These are phyloP conservation scores for Sugiyamaella marilandica DNA, from an alignment of 805 yeast species.

Conservation along the genomic window DNA sequence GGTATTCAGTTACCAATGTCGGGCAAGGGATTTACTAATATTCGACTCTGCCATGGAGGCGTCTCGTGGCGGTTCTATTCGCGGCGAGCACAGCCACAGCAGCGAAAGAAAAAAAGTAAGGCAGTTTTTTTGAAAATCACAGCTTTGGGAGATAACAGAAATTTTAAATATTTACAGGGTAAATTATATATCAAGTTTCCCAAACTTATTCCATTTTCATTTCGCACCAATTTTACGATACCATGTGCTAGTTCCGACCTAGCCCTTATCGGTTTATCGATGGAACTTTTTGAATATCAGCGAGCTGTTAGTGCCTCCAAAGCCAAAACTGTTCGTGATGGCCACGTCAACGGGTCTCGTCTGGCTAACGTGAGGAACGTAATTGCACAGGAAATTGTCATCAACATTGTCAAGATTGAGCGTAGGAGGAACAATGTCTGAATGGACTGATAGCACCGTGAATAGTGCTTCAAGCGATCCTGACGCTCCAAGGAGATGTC, in stretches of 20 bases:
- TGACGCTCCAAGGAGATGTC: conserved; percentile 93
- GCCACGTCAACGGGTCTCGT: conserved; percentile 48
- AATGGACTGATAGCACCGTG: conserved; percentile 59
- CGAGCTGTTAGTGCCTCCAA: conserved; percentile 93
- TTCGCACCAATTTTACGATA: neutral
- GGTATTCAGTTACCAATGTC: no score
- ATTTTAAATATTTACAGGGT: no score
- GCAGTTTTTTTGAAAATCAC: no score
- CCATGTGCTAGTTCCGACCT: neutral
- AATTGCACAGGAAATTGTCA: conserved; percentile 51
- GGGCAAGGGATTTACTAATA: no score
- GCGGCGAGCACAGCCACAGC: no score
- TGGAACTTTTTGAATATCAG: conserved; percentile 33
- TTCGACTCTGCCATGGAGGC: no score
- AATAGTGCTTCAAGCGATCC: conserved; percentile 91
- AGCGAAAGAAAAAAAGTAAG: no score
- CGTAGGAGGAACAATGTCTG: conserved; percentile 70
- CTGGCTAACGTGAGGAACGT: conserved; percentile 49
- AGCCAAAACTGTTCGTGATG: conserved; percentile 88
- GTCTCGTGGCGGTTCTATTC: no score
- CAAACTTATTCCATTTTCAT: no score
- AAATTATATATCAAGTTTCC: no score
- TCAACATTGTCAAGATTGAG: conserved; percentile 59
- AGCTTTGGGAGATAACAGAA: no score
- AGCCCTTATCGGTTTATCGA: conserved; percentile 3